Conservation (phyloP, 1,139 yeast species). For the Saccharomyces hybrid region DNA sequence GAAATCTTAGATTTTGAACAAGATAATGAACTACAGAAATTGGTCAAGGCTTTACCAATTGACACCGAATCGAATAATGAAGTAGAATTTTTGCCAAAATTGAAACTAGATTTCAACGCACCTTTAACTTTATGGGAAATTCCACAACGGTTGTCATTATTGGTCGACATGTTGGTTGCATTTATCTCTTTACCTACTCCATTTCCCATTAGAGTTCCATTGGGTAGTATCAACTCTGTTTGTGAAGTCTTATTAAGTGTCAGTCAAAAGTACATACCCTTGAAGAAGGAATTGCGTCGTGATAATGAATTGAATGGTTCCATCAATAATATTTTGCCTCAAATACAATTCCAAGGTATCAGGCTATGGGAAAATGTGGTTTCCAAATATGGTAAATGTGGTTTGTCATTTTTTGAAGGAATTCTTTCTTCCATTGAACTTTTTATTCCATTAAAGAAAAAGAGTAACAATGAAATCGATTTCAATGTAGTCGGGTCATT, state of each 20-base stretch:
- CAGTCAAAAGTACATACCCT: conserved; percentile 46
- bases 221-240: conserved; percentile 45
- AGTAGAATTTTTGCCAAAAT: conserved; percentile 37
- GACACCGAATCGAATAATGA: conserved; percentile 15
- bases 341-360: conserved; percentile 42
- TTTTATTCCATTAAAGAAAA: conserved; percentile 40
- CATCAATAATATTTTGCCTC: conserved; percentile 38
- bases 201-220: conserved; percentile 44
- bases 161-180: conserved; percentile 40
- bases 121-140: conserved; percentile 46
- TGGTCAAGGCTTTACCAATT: conserved; percentile 35
- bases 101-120: conserved; percentile 51
- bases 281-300: conserved; percentile 52
- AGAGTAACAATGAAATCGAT: conserved; percentile 28
- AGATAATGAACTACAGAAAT: conserved; percentile 40
- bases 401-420: conserved; percentile 43
- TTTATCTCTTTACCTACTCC: conserved; percentile 43
- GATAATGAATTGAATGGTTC: conserved; percentile 38
- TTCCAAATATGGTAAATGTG: conserved; percentile 38
- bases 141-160: conserved; percentile 42
- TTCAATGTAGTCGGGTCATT: conserved; percentile 25
- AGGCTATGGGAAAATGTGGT: conserved; percentile 38
- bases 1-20: conserved; percentile 51
- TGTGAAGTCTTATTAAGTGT: conserved; percentile 48
- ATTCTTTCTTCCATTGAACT: conserved; percentile 48